Base-by-base conservation (phyloP, 208 protist genomes). In the Leishmania gerbilli region DNA sequence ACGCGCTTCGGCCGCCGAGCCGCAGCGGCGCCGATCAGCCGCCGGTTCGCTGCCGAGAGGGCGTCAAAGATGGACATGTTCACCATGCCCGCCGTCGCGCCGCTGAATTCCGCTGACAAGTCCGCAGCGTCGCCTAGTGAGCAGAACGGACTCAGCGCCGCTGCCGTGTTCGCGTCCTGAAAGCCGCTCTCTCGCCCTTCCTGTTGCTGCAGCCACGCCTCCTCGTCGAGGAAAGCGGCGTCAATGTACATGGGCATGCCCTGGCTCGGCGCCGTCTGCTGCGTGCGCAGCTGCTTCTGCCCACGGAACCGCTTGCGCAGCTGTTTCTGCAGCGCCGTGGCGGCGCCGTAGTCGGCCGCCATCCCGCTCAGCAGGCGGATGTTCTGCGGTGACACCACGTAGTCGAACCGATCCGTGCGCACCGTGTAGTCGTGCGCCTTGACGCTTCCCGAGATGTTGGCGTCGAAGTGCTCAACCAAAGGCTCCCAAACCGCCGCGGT, bases 401-500 rank as follows among this genome's bases (percentile, higher is more conserved):
- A 91, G 86, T 95, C 91, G n/a, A 95, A 64, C 13, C 86, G 89
- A 34, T 91, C 85, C 60, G 95, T 80, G 64, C 84, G 86, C 15
- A 95, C 34, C 77, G 82, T 85, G 82, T 91, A 97, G 76, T 89
- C 76, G 78, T 92, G 88, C 47, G 87, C 86, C 60, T 86, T 87
- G 19, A 88, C 77, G 69, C 90, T 92, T 77, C 91, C 94, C 0
- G 81, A 82, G 69, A 93, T 74, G 68, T 53, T 80, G 11, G 67
- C 80, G 40, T 90, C 87, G 62, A 97, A 85, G 49, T 84, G 69
- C 85, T 97, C 94, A n/a, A 97, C 77, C 21, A 94, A 83, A 55
- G 94, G 94, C 83, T 97, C 94, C 94, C 94, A 97, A 34, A 97
- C 88, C 34, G 88, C 88, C 24, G 91, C 89, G 47, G 83, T 78